Base-by-base conservation (phyloP, 192 early-diverging fungal species). In the Chytriomyces confervae region DNA sequence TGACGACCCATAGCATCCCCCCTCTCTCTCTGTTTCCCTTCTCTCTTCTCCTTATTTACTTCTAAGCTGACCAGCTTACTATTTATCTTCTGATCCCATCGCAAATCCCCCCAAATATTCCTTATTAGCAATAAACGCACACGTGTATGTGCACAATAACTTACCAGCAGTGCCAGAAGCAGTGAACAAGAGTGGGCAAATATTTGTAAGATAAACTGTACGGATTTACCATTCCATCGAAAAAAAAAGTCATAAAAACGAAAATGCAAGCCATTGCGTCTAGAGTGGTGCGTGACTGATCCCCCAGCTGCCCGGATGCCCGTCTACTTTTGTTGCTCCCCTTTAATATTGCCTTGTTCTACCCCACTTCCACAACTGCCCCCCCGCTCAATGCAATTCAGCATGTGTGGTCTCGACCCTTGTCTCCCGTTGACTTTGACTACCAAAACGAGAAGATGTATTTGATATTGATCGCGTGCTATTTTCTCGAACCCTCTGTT, bases 241-340 rank as follows among this genome's bases (percentile, higher is more conserved):
- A 27, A 4, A 36, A 36, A 13, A 67, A 8, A 67, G 23, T 18
- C 43, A 67, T 13, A 13, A 10, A 36, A 13, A 18, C 5, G 8
- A 67, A 67, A 67, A 67, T 67, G 66, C 66, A 67, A 47, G 66
- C 66, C 48, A 9, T 67, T 23, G 66, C 66, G 13, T 45, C 36
- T 0, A 67, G 48, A 67, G 66, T 67, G 66, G 66, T 67, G 66
- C 11, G 66, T 67, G 3, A 11, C 27, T 64, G n/a, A 24, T 27
- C 16, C n/a, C 24, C 6, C 5, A 27, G 64, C 18, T 18, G 64
- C 16, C 13, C 16, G 64, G 16, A 18, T 16, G 18, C 64, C n/a
- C 23, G 16, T 61, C 23, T 61, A 27, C 24, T 5, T 6, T 16
- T 23, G 64, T n/a, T 51, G 2, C 36, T 36, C 36, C 36, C 36